Evolutionary conservation across 768 basidiomycete genomes (phyloP).

Genomic region (Hygrocybe punicea): DNA sequence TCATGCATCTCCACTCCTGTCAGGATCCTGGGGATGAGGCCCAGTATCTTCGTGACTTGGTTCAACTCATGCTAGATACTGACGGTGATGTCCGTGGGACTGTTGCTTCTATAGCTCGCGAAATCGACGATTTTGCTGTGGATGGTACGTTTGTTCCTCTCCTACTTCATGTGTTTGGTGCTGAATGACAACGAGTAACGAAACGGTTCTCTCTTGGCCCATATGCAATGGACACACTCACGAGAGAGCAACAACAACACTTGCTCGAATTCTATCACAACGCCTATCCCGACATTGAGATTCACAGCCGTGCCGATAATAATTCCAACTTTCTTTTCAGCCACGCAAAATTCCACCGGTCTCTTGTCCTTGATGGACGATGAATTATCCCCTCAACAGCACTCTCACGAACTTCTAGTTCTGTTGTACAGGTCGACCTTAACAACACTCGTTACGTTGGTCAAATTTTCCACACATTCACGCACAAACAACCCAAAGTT

Average conservation of each 20-base stretch:
- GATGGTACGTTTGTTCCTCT: too few species aligned
- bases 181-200: background rate
- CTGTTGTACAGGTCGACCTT: background rate
- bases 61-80: background rate
- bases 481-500: background rate
- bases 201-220: background rate
- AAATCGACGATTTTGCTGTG: too few species aligned
- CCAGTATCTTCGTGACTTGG: background rate
- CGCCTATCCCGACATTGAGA: background rate
- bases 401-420: background rate
- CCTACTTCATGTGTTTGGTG: too few species aligned
- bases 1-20: too few species aligned
- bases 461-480: background rate
- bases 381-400: background rate
- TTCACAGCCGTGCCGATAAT: background rate
- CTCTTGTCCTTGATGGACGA: background rate
- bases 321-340: background rate
- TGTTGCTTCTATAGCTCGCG: background rate
- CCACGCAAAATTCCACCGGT: background rate
- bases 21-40: background rate
- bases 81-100: background rate
- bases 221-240: background rate
- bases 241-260: background rate
- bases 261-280: background rate
- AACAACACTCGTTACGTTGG: background rate